Conservation (phyloP, 331 rosid species). For the Pyrus hybrid region DNA sequence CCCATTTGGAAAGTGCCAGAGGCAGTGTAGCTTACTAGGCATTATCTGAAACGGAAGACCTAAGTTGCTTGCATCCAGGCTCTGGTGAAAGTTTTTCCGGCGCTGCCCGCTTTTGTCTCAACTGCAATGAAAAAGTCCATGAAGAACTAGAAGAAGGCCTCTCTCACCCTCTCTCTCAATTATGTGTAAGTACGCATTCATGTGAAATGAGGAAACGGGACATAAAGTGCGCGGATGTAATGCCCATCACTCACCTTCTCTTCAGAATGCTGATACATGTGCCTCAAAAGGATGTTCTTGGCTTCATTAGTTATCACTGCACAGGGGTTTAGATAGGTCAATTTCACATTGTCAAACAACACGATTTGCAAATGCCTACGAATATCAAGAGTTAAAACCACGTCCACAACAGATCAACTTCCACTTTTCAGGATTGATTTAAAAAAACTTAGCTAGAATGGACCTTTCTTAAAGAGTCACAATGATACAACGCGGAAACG, state of each 20-base stretch:
- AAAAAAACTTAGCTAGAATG: not conserved
- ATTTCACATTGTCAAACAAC: not conserved
- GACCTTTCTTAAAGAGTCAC: not conserved
- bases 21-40: slow-evolving; percentile 19
- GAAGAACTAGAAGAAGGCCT: slow-evolving; percentile 11
- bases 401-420: not conserved
- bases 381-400: not conserved
- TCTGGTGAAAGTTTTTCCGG: slow-evolving; percentile 65
- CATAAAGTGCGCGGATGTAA: not conserved
- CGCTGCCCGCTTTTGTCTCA: slow-evolving; percentile 85
- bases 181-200: not conserved
- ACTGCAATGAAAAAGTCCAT: slow-evolving; percentile 43
- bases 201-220: slow-evolving; percentile 3
- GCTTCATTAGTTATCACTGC: slow-evolving; percentile 80
- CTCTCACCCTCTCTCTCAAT: not conserved
- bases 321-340: slow-evolving; percentile 20
- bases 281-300: slow-evolving; percentile 69
- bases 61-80: slow-evolving; percentile 78
- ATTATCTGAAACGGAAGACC: slow-evolving; percentile 43
- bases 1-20: not conserved
- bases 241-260: slow-evolving; percentile 56
- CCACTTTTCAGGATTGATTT: not conserved
- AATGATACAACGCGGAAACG: not conserved
- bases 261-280: slow-evolving; percentile 70
- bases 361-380: not conserved